phyloP scores from a whole-genome alignment of 2,329 filamentous ascomycete species.

The Scedosporium boydii region DNA sequence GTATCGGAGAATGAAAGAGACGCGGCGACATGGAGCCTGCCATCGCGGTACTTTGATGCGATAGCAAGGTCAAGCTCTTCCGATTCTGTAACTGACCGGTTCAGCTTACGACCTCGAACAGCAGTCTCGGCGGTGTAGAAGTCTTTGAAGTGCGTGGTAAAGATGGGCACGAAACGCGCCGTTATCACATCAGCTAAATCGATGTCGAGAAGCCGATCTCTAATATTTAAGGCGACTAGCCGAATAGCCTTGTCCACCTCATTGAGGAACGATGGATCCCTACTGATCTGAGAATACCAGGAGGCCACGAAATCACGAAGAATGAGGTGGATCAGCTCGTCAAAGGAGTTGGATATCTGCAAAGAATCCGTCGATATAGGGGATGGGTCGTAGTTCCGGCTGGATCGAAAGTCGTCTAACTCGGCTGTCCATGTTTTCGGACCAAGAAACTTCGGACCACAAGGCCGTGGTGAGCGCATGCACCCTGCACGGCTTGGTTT shows the following conservation, averaged over 20 bases:
- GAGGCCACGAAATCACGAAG: conserved; percentile 75
- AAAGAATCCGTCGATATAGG: conserved; percentile 69
- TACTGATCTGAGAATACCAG: conserved; percentile 85
- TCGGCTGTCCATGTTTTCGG: conserved; percentile 61
- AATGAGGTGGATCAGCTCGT: conserved; percentile 67
- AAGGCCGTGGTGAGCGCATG: conserved; percentile 29
- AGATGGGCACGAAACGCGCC: conserved; percentile 72
- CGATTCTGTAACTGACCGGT: conserved; percentile 84
- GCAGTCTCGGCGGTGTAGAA: conserved; percentile 84
- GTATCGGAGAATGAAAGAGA: conserved; percentile 75
- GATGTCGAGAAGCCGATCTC: conserved; percentile 61
- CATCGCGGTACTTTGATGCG: conserved; percentile 85
- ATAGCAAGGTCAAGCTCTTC: conserved; percentile 94
- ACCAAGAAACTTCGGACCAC: conserved; percentile 49
- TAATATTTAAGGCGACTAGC: conserved; percentile 58
- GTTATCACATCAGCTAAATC: conserved; percentile 81
- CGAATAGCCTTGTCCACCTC: conserved; percentile 78
- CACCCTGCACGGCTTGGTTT: conserved; percentile 28
- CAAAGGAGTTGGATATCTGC: conserved; percentile 69
- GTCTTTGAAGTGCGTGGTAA: conserved; percentile 81
- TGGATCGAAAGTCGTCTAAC: conserved; percentile 52
- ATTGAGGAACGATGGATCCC: conserved; percentile 68
- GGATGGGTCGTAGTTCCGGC: conserved; percentile 56
- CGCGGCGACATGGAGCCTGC: conserved; percentile 79
- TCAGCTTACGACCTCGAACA: conserved; percentile 79